phyloP scores from a whole-genome alignment of 2,329 filamentous ascomycete genomes.

The Botrytis byssoidea region DNA sequence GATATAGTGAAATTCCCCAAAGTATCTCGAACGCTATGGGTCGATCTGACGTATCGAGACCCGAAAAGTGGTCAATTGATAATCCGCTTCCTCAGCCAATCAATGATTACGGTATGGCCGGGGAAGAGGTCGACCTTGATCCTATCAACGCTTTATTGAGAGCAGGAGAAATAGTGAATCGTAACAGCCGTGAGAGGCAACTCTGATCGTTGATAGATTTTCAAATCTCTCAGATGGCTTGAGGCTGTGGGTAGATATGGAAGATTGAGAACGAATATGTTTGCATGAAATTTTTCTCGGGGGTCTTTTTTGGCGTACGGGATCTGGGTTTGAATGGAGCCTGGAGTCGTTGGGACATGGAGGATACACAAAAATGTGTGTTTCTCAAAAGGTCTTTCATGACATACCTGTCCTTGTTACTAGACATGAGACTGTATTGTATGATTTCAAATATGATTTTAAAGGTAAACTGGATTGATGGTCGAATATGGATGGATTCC shows the following conservation, averaged over 20 bases:
- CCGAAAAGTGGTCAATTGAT: constrained; percentile 15
- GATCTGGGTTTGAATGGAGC: constrained; percentile 17
- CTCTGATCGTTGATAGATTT: background rate
- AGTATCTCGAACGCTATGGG: constrained; percentile 17
- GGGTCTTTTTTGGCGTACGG: constrained; percentile 19
- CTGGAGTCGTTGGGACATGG: constrained; percentile 19
- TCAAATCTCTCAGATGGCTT: background rate
- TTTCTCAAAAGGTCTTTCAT: background rate
- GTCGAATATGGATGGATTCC: background rate
- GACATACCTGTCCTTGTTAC: constrained; percentile 15
- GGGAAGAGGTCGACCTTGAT: constrained; percentile 46
- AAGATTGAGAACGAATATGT: background rate
- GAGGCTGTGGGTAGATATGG: background rate
- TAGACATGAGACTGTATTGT: constrained; percentile 17
- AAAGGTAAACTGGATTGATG: constrained; percentile 14
- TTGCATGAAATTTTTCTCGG: constrained; percentile 10
- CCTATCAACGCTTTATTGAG: constrained; percentile 58
- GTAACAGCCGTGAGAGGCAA: constrained; percentile 34
- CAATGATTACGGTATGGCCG: constrained; percentile 29
- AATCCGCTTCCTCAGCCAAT: constrained; percentile 25
- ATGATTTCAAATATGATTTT: constrained; percentile 19
- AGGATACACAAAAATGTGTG: constrained; percentile 11
- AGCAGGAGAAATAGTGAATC: constrained; percentile 59
- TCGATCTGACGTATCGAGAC: background rate
- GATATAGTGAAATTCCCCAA: constrained; percentile 23